Evolutionary conservation across 2,329 filamentous ascomycete species (phyloP).

Genomic region (Fusarium incarnatum): DNA sequence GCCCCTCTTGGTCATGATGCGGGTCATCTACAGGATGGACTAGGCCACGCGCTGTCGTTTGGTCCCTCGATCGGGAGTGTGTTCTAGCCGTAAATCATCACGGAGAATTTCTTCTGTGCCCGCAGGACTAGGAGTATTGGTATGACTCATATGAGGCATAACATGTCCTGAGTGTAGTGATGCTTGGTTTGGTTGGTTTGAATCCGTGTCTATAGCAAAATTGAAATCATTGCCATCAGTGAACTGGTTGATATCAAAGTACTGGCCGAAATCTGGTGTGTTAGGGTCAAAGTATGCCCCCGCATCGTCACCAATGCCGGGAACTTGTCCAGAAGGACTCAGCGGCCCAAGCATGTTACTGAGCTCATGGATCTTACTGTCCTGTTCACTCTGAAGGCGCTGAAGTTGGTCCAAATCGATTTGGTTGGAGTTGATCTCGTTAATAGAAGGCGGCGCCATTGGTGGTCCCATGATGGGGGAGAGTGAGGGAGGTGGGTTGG

Average conservation of each 20-base stretch:
- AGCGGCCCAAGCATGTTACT: conserved; percentile 80
- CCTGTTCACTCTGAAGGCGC: conserved; percentile 82
- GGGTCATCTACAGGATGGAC: not conserved
- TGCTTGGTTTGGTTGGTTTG: conserved; percentile 47
- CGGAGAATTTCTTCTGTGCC: conserved; percentile 64
- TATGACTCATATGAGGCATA: conserved; percentile 12
- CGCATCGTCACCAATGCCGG: conserved; percentile 69
- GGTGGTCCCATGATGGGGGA: conserved; percentile 62
- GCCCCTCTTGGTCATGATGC: not conserved
- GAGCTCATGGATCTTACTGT: conserved; percentile 79
- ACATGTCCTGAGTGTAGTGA: conserved; percentile 47
- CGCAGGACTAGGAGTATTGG: conserved; percentile 59
- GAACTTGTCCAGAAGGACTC: conserved; percentile 82
- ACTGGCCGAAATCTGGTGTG: conserved; percentile 64
- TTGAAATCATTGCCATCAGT: conserved; percentile 63
- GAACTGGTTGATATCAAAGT: conserved; percentile 60
- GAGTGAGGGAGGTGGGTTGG: conserved; percentile 53
- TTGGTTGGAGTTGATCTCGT: conserved; percentile 75
- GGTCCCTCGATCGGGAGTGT: conserved; percentile 44
- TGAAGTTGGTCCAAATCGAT: conserved; percentile 83
- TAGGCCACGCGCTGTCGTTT: conserved; percentile 56
- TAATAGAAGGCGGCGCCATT: conserved; percentile 63
- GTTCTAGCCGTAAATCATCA: conserved; percentile 53
- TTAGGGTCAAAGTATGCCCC: conserved; percentile 52
- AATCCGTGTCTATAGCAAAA: conserved; percentile 60